Evolutionary conservation across 192 early-diverging fungal species (phyloP), one percentile per base, ranked within the genome.

Genomic region (Coemansia sp.): DNA sequence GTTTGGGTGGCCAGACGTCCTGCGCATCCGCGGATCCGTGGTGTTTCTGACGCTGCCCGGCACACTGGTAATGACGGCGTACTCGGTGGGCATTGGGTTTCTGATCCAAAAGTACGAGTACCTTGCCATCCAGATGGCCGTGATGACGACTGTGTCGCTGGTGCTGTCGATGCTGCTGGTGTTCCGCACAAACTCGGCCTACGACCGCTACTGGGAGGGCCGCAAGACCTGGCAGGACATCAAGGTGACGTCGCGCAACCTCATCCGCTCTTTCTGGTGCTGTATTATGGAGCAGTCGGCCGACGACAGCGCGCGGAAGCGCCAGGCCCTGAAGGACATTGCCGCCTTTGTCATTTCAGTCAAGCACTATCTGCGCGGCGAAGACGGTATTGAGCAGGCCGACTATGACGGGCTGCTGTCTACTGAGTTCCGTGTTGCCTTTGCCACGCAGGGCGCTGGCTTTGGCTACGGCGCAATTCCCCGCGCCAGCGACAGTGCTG

Each of bases 201-300:
- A 91, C 61, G 87, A 90, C 64, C 82, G 93, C 28, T 95, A 87
- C 82, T 95, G 87, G 87, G 95, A 95, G 80, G 95, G 92, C 20
- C 87, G 95, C 45, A 84, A 89, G 66, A 66, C 88, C 20, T 98
- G 94, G 94, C 87, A 86, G 33, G 84, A 86, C 15, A 71, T 94
- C 64, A 83, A 84, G 30, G 82, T 86, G 26, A 77, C 83, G 25
- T 82, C 92, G 49, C 89, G 94, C 43, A 92, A 89, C 81, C 62
- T 95, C 52, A 84, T 93, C 3, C 89, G 95, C 35, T 71, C 85
- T 48, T 79, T 91, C 57, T 95, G 92, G 92, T 84, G 92, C 52
- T 71, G 83, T n/a, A 72, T 85, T 8, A 61, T 64, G 42, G 84
- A 90, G 56, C 77, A 79, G 56, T 77, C 79, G 9, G 66, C 73